A percentile compares a stretch with the other conserved stretches of the same genome.
Conservation (phyloP, 768 basidiomycete species). For the Russula vinacea region DNA sequence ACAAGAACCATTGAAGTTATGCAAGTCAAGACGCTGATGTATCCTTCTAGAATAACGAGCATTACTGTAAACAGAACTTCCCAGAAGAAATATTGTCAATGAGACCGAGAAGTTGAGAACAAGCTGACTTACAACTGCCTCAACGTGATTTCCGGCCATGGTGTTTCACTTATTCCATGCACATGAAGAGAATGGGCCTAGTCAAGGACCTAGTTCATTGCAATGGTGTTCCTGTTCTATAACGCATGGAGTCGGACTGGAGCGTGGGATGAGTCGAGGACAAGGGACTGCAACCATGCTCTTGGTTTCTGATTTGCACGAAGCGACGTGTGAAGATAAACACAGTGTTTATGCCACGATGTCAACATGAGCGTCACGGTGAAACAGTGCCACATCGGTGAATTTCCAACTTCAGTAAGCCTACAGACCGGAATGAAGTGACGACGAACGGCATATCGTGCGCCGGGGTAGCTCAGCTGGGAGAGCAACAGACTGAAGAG, state of each 20-base stretch:
- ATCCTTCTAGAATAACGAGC: not conserved
- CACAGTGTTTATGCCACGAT: not conserved
- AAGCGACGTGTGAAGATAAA: not conserved
- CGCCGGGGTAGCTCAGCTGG: constrained; percentile 37
- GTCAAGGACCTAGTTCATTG: not conserved
- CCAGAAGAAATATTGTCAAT: not conserved
- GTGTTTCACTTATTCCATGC: not conserved
- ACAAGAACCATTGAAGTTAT: not conserved
- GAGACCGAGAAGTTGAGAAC: not conserved
- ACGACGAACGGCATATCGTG: too few relatives aligned
- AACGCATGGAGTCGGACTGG: not conserved
- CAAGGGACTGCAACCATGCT: not conserved
- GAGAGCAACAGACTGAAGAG: constrained; percentile 37
- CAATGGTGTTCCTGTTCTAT: not conserved
- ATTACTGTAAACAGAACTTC: not conserved
- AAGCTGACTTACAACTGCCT: not conserved
- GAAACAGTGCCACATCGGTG: too few relatives aligned
- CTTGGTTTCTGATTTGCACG: not conserved
- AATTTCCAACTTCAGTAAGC: too few relatives aligned
- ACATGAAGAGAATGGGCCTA: not conserved
- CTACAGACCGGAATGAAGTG: not conserved
- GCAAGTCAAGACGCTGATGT: not conserved
- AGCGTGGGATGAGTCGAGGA: not conserved
- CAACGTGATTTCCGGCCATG: not conserved
- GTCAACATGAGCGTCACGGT: not conserved